Evolutionary conservation across 371 early-diverging fungal species (phyloP).

Genomic region (Actinomucor elegans): DNA sequence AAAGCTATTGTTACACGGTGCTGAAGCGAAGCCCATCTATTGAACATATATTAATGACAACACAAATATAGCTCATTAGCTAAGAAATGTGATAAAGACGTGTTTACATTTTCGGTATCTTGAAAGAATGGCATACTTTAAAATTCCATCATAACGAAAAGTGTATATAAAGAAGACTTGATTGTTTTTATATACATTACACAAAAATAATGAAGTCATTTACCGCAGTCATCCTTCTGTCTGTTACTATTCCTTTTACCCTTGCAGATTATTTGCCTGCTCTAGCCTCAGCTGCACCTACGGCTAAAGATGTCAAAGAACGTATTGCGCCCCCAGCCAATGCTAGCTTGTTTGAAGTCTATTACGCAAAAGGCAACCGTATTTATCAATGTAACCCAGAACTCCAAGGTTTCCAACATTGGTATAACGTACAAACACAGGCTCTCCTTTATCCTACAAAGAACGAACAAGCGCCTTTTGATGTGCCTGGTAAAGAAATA

Average conservation of each 20-base stretch:
- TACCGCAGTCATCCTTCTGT: slow-evolving; percentile 1
- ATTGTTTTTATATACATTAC: too few species aligned
- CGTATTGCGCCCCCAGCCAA: slow-evolving; percentile 34
- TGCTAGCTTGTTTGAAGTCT: slow-evolving; percentile 34
- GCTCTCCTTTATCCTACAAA: slow-evolving; percentile 37
- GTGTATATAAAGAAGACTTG: too few species aligned
- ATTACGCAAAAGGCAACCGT: slow-evolving; percentile 37
- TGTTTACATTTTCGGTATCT: too few species aligned
- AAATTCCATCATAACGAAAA: too few species aligned
- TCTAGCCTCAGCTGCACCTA: slow-evolving; percentile 24
- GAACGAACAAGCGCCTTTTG: slow-evolving; percentile 28
- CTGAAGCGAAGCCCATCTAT: too few species aligned
- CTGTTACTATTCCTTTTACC: background rate
- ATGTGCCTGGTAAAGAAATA: slow-evolving; percentile 30
- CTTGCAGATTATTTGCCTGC: slow-evolving; percentile 25
- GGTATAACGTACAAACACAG: slow-evolving; percentile 48
- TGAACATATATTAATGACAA: too few species aligned
- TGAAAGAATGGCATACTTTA: too few species aligned
- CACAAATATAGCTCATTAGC: too few species aligned
- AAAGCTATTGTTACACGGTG: too few species aligned
- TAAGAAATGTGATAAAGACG: too few species aligned
- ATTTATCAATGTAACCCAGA: slow-evolving; percentile 48
- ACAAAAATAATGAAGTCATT: too few species aligned
- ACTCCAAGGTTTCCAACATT: slow-evolving; percentile 34
- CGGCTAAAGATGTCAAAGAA: slow-evolving; percentile 25